phyloP scores from a whole-genome alignment of 352 stramenopile species.

The Stramenopiles sp. region DNA sequence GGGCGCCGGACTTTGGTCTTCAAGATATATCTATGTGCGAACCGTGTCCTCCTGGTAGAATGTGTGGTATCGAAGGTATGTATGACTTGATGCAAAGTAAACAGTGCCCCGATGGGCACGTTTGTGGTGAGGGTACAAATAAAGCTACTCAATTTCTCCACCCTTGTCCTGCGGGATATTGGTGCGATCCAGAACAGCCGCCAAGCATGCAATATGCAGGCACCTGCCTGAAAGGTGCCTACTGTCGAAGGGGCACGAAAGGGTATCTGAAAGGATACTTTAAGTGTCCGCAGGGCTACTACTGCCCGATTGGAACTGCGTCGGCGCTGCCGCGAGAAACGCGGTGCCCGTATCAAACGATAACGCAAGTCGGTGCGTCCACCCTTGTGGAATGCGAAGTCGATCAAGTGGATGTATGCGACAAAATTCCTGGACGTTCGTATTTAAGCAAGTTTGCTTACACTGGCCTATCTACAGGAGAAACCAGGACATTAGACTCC shows the following conservation, averaged over 20 bases:
- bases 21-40: conserved; percentile 83
- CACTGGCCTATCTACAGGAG: background rate
- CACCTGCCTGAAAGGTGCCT: conserved; percentile 55
- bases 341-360: conserved; percentile 70
- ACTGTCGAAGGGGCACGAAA: conserved; percentile 65
- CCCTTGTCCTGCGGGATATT: conserved; percentile 68
- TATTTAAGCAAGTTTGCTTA: background rate
- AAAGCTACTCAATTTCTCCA: conserved; percentile 65
- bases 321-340: conserved; percentile 49
- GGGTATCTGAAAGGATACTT: conserved; percentile 47
- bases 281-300: conserved; percentile 74
- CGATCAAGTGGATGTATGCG: conserved; percentile 64
- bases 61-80: conserved; percentile 84
- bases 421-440: conserved; percentile 40
- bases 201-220: conserved; percentile 56
- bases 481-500: background rate
- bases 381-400: conserved; percentile 65
- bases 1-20: conserved; percentile 62
- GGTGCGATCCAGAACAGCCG: conserved; percentile 55
- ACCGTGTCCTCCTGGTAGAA: conserved; percentile 70
- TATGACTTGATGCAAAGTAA: conserved; percentile 49
- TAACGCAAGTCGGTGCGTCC: conserved; percentile 45
- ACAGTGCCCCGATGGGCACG: conserved; percentile 67
- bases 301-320: conserved; percentile 66
- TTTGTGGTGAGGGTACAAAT: conserved; percentile 77